Evolutionary conservation across 23 red algal species (phyloP).

Genomic region (Gracilariopsis chorda): DNA sequence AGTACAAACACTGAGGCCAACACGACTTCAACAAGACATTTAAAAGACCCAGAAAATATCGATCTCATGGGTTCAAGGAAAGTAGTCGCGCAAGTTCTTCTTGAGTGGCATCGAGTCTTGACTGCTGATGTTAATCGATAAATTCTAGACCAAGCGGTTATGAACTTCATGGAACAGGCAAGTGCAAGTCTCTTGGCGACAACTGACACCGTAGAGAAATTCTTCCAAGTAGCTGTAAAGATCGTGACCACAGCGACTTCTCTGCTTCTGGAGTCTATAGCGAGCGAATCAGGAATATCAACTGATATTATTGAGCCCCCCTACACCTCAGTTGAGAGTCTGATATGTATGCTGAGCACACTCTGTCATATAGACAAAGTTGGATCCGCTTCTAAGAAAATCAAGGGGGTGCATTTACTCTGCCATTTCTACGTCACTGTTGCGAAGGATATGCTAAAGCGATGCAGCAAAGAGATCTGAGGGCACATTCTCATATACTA

Average conservation of each 20-base stretch:
- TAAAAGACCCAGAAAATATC: not conserved
- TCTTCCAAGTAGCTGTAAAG: constrained; percentile 48
- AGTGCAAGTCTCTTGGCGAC: not conserved
- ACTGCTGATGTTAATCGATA: not conserved
- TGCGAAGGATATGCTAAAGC: constrained; percentile 16
- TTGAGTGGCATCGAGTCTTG: constrained; percentile 63
- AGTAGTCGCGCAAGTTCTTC: constrained; percentile 3
- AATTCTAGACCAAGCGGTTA: constrained; percentile 39
- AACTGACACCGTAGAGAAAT: constrained; percentile 36
- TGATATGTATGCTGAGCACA: constrained; percentile 17
- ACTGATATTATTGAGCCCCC: not conserved
- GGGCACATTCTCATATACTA: constrained; percentile 68
- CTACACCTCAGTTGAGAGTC: constrained; percentile 35
- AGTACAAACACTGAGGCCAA: not conserved
- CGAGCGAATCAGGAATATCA: not conserved
- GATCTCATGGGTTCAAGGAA: constrained; percentile 33
- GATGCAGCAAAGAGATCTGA: not conserved
- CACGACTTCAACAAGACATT: not conserved
- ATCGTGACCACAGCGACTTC: constrained; percentile 35
- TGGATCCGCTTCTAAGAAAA: not conserved
- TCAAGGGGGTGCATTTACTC: constrained; percentile 11
- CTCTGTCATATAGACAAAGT: not conserved
- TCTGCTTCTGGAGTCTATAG: not conserved
- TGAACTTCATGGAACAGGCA: constrained; percentile 28
- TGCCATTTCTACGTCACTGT: constrained; percentile 11